Conservation (phyloP, 2,329 filamentous ascomycete species). For the Diplodia sapinea region DNA sequence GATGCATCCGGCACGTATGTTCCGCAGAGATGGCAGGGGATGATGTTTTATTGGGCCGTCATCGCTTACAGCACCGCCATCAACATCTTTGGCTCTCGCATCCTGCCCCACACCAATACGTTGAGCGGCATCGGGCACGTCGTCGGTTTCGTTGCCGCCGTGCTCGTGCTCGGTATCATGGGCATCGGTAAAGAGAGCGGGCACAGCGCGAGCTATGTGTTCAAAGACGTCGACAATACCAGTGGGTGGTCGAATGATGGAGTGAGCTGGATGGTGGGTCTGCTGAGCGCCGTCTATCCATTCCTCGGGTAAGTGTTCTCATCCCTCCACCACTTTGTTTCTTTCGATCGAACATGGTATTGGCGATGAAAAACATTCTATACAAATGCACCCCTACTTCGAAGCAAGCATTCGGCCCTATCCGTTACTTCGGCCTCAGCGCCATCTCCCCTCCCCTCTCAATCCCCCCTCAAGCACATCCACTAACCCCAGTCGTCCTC, state of each 20-base stretch:
- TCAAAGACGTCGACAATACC: slow-evolving; percentile 35
- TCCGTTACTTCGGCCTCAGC: too few species aligned
- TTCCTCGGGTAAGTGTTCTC: slow-evolving; percentile 34
- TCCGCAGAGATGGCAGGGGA: slow-evolving; percentile 53
- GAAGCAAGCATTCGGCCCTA: too few species aligned
- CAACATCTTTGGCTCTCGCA: slow-evolving; percentile 52
- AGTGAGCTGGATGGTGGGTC: slow-evolving; percentile 39
- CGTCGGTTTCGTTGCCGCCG: slow-evolving; percentile 34
- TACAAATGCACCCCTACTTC: background rate
- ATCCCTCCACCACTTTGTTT: background rate
- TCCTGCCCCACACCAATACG: slow-evolving; percentile 49
- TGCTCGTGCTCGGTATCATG: slow-evolving; percentile 38
- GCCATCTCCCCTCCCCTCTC: background rate
- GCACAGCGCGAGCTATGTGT: slow-evolving; percentile 36
- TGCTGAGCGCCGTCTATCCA: slow-evolving; percentile 38
- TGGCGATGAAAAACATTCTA: background rate
- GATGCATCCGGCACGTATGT: slow-evolving; percentile 45
- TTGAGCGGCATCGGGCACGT: slow-evolving; percentile 34
- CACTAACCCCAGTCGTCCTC: slow-evolving; percentile 33
- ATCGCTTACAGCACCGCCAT: slow-evolving; percentile 47
- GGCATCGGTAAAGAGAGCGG: slow-evolving; percentile 32
- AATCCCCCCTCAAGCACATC: too few species aligned
- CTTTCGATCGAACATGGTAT: background rate
- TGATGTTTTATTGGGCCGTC: slow-evolving; percentile 57
- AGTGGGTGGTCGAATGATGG: slow-evolving; percentile 38